Base-by-base conservation (phyloP, 805 yeast genomes). In the Hanseniaspora valbyensis region DNA sequence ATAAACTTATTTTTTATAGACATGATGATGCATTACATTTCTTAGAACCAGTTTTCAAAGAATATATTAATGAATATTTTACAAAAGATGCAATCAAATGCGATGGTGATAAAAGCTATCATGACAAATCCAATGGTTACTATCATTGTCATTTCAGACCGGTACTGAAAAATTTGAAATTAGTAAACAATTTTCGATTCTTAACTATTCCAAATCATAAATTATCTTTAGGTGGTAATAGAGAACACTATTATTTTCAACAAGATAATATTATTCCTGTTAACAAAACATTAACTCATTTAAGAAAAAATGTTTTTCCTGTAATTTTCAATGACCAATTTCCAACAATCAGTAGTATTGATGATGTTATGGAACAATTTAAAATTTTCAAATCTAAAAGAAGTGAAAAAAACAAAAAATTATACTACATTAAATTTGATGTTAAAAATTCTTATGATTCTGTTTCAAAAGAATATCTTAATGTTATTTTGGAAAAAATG, bases 401-500 rank as follows among this genome's bases (percentile, higher is more conserved):
- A 9, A 48, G 9, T 9, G 28, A 52, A 36, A 53, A 59, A 0
- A 37, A 19, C 1, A 39, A 45, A 1, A 12, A 41, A 2, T 14
- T 71, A 3, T 74, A 68, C 58, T 74, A 74, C 14, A 67, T 83
- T 24, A 85, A 83, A 56, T 83, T 86, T 62, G 97, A 89, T 61
- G 77, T 84, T 55, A 72, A 71, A 50, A 72, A 80, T 2, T 87
- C 95, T 51, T 89, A 78, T 61, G 96, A 90, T 58, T 74, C 78
- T 2, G 67, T 88, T 16, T 79, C 83, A 14, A 75, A 73, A 42
- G 55, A 58, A 0, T 69, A 69, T 52, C 66, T 76, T 2, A 49
- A 70, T 1, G 54, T 61, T 3, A 59, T 70, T 26, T 55, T 75
- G 1, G 56, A 59, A 1, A 49, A 57, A 25, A 60, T 70, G 54